Base-by-base conservation (phyloP, 768 basidiomycete genomes). In the Serendipita sp. region DNA sequence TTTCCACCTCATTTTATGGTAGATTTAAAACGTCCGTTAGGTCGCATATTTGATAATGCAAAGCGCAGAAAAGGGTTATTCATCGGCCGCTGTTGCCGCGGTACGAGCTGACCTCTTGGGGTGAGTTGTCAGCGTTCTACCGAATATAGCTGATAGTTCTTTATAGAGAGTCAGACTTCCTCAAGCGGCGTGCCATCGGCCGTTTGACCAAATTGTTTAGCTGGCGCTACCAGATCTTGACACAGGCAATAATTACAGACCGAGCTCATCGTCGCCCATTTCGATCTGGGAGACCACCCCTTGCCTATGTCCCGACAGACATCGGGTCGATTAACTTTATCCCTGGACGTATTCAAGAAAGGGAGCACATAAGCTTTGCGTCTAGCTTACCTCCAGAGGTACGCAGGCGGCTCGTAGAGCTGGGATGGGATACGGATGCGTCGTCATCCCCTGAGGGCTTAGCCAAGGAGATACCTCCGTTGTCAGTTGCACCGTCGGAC, bases 291-390 rank as follows among this genome's bases (percentile, higher is more conserved):
- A 78, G 85, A n/a, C 80, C 78, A 6, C 84, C 84, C 0, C 77
- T 89, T n/a, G 75, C 84, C 0, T 91, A 88, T 68, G 79, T 88
- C 11, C 80, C 86, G 0, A 86, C 86, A 0, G 87, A 89, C 67
- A 83, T 88, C 50, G 88, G 88, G 1, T 82, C 84, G 0, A 80
- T 74, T 65, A 71, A 75, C 8, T 87, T 81, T 67, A 75, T 85
- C 1, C 77, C 75, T 31, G 78, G 80, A 33, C 81, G 85, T 63
- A 81, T 80, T 64, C 68, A 74, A 0, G 77, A 78, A 15, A 81
- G 82, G 40, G 69, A 73, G 50, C 78, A 78, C 62, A 78, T 81
- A 62, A 78, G 75, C 29, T 69, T 75, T 48, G 77, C 76, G 2
- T 71, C 72, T 37, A 71, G 70, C 0, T 74, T 91, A 11, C 87